Conservation (phyloP, 176 grass and related monocot genomes). For the Lolium perenne region DNA sequence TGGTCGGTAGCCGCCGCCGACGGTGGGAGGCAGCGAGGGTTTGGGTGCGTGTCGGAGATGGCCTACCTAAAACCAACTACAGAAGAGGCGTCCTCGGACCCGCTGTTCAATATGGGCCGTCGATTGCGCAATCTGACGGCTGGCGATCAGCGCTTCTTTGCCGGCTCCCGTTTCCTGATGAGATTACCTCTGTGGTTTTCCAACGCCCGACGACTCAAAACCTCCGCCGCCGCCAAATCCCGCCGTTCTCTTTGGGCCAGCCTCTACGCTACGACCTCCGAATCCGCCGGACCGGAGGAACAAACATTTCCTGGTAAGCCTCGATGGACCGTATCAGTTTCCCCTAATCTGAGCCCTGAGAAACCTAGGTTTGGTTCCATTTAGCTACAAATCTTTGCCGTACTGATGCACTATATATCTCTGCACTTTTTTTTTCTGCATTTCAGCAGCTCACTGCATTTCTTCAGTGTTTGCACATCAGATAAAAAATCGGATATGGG, state of each 20-base stretch:
- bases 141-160: not conserved
- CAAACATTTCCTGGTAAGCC: constrained; percentile 10
- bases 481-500: constrained; percentile 47
- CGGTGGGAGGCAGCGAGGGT: constrained; percentile 2
- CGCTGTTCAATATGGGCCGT: constrained; percentile 1
- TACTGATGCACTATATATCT: not conserved
- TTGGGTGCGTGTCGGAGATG: not conserved
- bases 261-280: not conserved
- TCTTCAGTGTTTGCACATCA: not conserved
- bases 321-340: not conserved
- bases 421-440: not conserved
- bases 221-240: not conserved
- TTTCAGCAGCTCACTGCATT: not conserved
- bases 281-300: not conserved
- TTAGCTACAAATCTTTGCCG: not conserved
- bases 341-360: not conserved
- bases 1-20: constrained; percentile 30
- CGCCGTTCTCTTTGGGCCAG: not conserved
- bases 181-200: too few relatives aligned
- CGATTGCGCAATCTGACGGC: constrained; percentile 18
- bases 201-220: not conserved
- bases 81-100: not conserved
- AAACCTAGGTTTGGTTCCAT: not conserved
- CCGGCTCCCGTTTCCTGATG: not conserved
- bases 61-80: not conserved